These are phyloP conservation scores for Carex sylvatica DNA, from an alignment of 202 grass and related monocot species.

Conservation along the genomic window DNA sequence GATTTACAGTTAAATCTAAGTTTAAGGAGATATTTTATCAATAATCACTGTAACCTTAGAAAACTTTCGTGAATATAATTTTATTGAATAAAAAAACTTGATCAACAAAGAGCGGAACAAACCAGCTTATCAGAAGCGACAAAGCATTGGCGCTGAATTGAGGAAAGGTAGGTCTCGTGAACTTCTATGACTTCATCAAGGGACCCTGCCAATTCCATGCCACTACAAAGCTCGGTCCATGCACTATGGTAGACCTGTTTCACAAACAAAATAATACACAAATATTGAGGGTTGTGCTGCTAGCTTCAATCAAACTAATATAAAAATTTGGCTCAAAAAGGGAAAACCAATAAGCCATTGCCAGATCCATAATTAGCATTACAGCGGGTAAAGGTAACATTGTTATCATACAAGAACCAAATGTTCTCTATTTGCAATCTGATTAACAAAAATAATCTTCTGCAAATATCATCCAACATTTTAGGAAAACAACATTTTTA, in stretches of 20 bases:
- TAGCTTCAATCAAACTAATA: not conserved
- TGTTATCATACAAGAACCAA: not conserved
- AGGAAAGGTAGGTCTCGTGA: conserved; percentile 81
- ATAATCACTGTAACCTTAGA: not conserved
- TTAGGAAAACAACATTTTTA: not conserved
- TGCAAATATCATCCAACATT: not conserved
- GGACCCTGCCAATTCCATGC: conserved; percentile 63
- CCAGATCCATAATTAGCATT: not conserved
- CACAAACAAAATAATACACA: conserved; percentile 21
- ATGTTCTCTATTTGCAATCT: not conserved
- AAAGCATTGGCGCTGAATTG: conserved; percentile 91
- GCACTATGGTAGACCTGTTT: conserved; percentile 85
- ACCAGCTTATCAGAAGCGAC: conserved; percentile 87
- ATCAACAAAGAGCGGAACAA: conserved; percentile 6
- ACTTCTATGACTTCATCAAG: conserved; percentile 95
- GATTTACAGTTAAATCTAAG: not conserved
- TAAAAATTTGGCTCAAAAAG: not conserved
- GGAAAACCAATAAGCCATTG: not conserved
- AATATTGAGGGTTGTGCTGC: not conserved
- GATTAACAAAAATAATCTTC: not conserved
- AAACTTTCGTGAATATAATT: not conserved
- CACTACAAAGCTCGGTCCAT: conserved; percentile 85
- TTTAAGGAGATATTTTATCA: not conserved
- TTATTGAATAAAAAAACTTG: not conserved
- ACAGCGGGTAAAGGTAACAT: not conserved